These are phyloP conservation scores for Venustampulla echinocandica DNA, from an alignment of 495 filamentous ascomycete genomes.

Conservation along the genomic window DNA sequence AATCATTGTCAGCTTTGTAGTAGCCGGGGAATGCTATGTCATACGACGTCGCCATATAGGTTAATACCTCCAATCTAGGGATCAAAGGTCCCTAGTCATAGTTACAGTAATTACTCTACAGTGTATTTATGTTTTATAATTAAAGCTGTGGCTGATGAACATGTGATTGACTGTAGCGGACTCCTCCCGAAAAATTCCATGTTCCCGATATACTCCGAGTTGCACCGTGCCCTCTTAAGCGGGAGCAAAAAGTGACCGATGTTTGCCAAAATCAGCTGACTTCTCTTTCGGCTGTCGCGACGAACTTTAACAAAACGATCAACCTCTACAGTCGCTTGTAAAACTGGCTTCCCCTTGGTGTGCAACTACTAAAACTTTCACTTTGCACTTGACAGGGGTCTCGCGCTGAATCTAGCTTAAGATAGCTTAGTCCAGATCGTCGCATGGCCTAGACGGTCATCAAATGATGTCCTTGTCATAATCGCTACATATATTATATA, in stretches of 20 bases:
- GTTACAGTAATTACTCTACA: background rate
- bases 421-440: constrained; percentile 11
- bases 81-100: background rate
- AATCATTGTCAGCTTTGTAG: too few species aligned
- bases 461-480: too few species aligned
- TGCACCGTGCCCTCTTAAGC: constrained; percentile 6
- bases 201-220: constrained; percentile 4
- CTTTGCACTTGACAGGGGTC: constrained; percentile 8
- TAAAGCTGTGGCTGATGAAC: background rate
- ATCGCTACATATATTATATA: too few species aligned
- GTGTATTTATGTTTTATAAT: background rate
- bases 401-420: constrained; percentile 6
- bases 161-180: background rate
- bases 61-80: too few species aligned
- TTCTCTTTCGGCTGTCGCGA: too few species aligned
- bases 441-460: too few species aligned
- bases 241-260: constrained; percentile 16
- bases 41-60: too few species aligned
- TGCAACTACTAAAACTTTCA: constrained; percentile 10
- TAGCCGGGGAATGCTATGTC: too few species aligned
- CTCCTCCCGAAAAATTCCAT: constrained; percentile 3
- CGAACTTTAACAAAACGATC: too few species aligned
- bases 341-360: constrained; percentile 11
- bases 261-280: constrained; percentile 13
- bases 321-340: constrained; percentile 9